Conservation (phyloP, 495 filamentous ascomycete species). For the Xylaria longipes region DNA sequence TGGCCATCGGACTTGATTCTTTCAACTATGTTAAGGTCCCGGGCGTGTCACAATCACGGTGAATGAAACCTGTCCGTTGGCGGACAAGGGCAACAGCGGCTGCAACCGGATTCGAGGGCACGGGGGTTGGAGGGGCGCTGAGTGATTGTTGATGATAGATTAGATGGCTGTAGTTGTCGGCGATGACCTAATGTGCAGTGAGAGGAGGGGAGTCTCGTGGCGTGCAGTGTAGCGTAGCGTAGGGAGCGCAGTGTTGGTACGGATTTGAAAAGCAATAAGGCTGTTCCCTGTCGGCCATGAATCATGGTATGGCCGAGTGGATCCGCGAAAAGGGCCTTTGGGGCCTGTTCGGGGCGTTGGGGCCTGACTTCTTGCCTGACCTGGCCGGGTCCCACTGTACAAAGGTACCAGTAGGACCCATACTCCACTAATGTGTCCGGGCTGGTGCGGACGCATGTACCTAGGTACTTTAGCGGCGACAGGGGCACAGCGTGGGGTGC, state of each 20-base stretch:
- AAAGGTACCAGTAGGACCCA: neutral
- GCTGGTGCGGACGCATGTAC: neutral
- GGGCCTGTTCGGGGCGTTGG: neutral
- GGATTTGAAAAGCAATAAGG: slow-evolving; percentile 1
- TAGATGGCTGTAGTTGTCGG: neutral
- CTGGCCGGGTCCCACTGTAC: too few species aligned
- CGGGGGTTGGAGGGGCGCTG: neutral
- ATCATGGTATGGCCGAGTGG: slow-evolving; percentile 12
- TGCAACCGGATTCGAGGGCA: neutral
- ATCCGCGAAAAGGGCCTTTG: neutral
- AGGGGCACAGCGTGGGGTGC: neutral
- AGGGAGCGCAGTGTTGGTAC: neutral
- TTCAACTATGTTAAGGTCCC: neutral
- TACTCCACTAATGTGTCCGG: neutral
- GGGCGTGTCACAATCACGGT: neutral
- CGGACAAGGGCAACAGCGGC: neutral
- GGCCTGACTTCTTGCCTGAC: slow-evolving; percentile 3
- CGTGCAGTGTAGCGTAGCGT: neutral
- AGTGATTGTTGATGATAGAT: neutral
- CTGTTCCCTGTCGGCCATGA: slow-evolving; percentile 14
- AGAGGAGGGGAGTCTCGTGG: slow-evolving; percentile 1
- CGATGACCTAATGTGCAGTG: slow-evolving; percentile 1
- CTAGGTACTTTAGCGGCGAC: slow-evolving; percentile 6
- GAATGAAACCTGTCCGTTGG: slow-evolving; percentile 18
- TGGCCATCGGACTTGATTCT: slow-evolving; percentile 67